Evolutionary conservation across 1,139 yeast species (phyloP).

Genomic region (Sugiyamaella paludigena): DNA sequence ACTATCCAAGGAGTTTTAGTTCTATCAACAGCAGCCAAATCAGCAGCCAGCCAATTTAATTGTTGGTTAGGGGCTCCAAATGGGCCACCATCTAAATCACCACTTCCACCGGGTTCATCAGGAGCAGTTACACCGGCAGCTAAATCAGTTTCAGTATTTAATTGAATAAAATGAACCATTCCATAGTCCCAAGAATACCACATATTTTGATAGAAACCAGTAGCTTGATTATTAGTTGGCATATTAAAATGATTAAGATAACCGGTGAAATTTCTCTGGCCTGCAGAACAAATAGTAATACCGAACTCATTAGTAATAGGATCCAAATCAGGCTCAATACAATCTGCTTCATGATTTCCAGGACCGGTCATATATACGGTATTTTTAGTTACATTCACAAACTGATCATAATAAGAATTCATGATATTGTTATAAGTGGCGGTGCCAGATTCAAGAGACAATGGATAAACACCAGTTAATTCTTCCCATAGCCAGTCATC

Average conservation of each 20-base stretch:
- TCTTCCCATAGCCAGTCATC: constrained; percentile 32
- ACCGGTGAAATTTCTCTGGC: constrained; percentile 32
- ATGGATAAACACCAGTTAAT: constrained; percentile 20
- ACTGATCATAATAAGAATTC: constrained; percentile 28
- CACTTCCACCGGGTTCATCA: constrained; percentile 26
- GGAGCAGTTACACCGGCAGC: constrained; percentile 26
- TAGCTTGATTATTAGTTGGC: constrained; percentile 25
- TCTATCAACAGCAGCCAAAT: constrained; percentile 39
- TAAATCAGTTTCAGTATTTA: constrained; percentile 31
- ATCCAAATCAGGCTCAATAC: constrained; percentile 23
- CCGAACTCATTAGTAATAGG: constrained; percentile 16
- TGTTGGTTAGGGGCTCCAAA: constrained; percentile 30
- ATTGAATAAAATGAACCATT: constrained; percentile 27
- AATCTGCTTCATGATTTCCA: constrained; percentile 34
- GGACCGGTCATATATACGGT: constrained; percentile 33
- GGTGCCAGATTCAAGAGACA: constrained; percentile 10
- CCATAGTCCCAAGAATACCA: constrained; percentile 33
- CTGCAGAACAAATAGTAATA: constrained; percentile 26
- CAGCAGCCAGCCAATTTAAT: constrained; percentile 41
- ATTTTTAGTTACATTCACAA: constrained; percentile 26
- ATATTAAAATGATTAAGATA: constrained; percentile 29
- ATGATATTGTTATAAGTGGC: constrained; percentile 17
- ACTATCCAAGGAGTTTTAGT: constrained; percentile 31
- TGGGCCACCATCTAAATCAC: constrained; percentile 28
- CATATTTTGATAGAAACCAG: constrained; percentile 25